These are phyloP conservation scores for Hypocrella siamensis DNA, from an alignment of 2,329 filamentous ascomycete species.

Conservation along the genomic window DNA sequence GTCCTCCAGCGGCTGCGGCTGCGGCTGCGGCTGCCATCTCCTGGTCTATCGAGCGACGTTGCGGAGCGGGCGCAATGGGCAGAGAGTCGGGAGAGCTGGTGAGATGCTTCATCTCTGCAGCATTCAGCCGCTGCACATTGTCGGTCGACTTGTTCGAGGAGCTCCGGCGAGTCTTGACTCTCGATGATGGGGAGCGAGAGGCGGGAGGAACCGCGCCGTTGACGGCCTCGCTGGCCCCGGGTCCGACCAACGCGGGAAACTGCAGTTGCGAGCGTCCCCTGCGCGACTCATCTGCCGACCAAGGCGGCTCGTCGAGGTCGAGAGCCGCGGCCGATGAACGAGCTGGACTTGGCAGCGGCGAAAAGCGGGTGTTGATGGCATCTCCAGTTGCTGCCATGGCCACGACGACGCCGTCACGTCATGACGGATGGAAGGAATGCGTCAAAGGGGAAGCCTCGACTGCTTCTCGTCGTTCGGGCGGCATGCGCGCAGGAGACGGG, in stretches of 20 bases:
- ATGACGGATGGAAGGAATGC: conserved; percentile 1
- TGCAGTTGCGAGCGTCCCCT: conserved; percentile 4
- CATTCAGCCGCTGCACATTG: conserved; percentile 37
- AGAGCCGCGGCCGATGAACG: not conserved
- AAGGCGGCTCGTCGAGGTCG: conserved; percentile 15
- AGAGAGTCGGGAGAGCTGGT: conserved; percentile 41
- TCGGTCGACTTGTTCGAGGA: conserved; percentile 19
- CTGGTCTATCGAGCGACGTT: conserved; percentile 12
- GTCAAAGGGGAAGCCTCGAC: too few relatives aligned
- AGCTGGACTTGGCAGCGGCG: conserved; percentile 4
- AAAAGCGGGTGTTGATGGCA: conserved; percentile 7
- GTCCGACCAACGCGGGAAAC: not conserved
- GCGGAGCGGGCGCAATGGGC: conserved; percentile 29
- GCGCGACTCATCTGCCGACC: conserved; percentile 11
- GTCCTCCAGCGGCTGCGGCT: not conserved
- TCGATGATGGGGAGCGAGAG: not conserved
- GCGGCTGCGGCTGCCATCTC: conserved; percentile 14
- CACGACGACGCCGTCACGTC: not conserved
- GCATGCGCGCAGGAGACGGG: not conserved
- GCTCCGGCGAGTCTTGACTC: conserved; percentile 7
- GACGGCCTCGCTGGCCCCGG: not conserved
- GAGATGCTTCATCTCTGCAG: conserved; percentile 42
- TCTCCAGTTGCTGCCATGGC: conserved; percentile 11
- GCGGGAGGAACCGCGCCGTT: too few relatives aligned
- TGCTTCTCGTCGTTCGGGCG: not conserved